Base-by-base conservation (phyloP, 768 basidiomycete species). In the Chalciporus pseudorubinellus region DNA sequence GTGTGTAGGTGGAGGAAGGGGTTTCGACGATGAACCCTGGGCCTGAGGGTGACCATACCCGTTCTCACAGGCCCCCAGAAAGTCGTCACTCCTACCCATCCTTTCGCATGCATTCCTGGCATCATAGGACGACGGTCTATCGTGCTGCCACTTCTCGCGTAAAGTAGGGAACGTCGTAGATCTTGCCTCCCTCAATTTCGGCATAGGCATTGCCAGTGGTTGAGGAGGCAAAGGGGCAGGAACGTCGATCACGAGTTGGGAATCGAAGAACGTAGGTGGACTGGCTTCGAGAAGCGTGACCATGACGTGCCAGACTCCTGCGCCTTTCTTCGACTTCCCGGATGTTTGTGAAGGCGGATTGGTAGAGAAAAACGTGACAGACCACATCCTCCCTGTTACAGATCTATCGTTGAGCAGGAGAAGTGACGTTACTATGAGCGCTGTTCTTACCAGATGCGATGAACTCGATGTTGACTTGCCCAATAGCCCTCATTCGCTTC, bases 401-500 rank as follows among this genome's bases (percentile, higher is more conserved):
- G n/a, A 14, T 24, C 6, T 3, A n/a, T 16, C 14, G 28, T 42
- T 51, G 33, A 38, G 39, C 12, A 21, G 18, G 33, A 2, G 14
- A 44, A 18, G 38, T 4, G 5, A 21, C n/a, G 9, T 20, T 16
- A 18, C 21, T 3, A 7, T 14, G 1, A 10, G 18, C 2, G 19
- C 10, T n/a, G n/a, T 7, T 4, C 41, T 44, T 31, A 67, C 67
- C 52, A 7, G 55, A 61, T 13, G 82, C 85, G 41, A 89, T 84
- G 51, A 89, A 88, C 55, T 89, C 85, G 7, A 87, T 59, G n/a
- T 59, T 59, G n/a, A 85, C 75, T 29, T 69, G 56, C 39, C 78
- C 78, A 11, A 80, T 75, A n/a, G 84, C 78, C 40, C 78, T 73
- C 84, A 89, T 83, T 28, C 87, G 75, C 56, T 78, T 80, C 65